Evolutionary conservation across 2,329 filamentous ascomycete genomes (phyloP).

Genomic region (Cryphonectria parasitica): DNA sequence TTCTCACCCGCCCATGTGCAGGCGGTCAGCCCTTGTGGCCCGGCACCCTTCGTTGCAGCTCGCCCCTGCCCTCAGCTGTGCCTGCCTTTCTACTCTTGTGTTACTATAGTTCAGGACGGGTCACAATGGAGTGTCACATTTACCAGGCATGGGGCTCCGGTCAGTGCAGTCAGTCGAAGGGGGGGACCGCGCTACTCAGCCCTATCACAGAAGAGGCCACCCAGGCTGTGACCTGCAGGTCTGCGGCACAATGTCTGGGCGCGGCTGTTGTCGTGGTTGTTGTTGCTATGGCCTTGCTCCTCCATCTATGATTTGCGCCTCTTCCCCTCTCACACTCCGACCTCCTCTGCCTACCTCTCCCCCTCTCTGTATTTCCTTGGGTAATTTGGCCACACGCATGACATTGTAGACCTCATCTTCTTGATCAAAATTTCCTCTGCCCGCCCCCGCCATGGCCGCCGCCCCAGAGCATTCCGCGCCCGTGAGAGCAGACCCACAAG

Average conservation of each 20-base stretch:
- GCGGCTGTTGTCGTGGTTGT: neutral
- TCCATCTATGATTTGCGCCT: neutral
- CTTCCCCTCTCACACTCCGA: neutral
- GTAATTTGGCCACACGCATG: neutral
- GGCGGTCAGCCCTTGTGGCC: neutral
- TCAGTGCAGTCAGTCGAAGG: neutral
- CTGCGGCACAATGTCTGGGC: neutral
- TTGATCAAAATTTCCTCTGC: neutral
- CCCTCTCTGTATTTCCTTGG: neutral
- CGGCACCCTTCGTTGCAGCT: too few species aligned
- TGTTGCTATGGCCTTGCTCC: neutral
- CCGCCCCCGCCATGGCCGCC: conserved; percentile 26
- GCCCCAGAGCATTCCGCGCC: conserved; percentile 22
- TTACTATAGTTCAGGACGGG: neutral
- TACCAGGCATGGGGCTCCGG: neutral
- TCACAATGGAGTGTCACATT: neutral
- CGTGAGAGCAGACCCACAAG: neutral
- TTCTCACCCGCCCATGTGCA: neutral
- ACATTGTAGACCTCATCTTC: neutral
- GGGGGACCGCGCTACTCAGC: neutral
- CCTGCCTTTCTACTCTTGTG: neutral
- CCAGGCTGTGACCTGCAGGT: neutral
- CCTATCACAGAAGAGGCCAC: conserved; percentile 8
- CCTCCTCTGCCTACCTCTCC: neutral
- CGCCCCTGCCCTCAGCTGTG: neutral